phyloP scores from a whole-genome alignment of 1,284 basidiomycete species.

The Melanopsichium pennsylvanicum region DNA sequence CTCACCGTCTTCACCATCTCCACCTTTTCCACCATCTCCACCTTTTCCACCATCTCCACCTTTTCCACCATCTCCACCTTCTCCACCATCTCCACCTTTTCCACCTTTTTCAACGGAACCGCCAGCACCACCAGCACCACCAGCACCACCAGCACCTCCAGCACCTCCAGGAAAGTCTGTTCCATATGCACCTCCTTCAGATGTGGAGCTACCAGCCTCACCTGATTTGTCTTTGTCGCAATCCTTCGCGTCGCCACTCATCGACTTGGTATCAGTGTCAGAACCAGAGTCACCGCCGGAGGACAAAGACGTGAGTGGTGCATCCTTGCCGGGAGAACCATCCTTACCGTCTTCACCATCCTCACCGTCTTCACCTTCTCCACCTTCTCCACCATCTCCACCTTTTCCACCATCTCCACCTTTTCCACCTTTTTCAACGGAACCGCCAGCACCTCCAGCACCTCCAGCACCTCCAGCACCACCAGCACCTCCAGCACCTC shows the following conservation, averaged over 20 bases:
- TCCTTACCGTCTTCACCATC: not conserved
- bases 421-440: not conserved
- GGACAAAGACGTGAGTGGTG: too few species aligned
- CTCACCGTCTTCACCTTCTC: not conserved
- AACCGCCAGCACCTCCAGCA: not conserved
- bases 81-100: not conserved
- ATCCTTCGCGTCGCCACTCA: too few species aligned
- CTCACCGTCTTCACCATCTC: not conserved
- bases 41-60: not conserved
- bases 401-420: not conserved
- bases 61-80: slow-evolving; percentile 1
- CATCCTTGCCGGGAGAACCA: too few species aligned
- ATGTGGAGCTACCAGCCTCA: too few species aligned
- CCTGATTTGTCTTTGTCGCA: too few species aligned
- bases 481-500: not conserved
- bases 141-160: slow-evolving; percentile 6
- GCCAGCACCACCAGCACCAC: slow-evolving; percentile 9
- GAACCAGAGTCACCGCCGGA: not conserved
- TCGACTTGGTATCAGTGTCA: too few species aligned
- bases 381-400: too few species aligned
- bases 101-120: slow-evolving; percentile 1
- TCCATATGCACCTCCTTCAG: too few species aligned
- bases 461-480: slow-evolving; percentile 1
- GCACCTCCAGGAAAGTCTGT: not conserved
- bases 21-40: too few species aligned